Base-by-base conservation (phyloP, 306 rosid species). In the Cucumis melo region DNA sequence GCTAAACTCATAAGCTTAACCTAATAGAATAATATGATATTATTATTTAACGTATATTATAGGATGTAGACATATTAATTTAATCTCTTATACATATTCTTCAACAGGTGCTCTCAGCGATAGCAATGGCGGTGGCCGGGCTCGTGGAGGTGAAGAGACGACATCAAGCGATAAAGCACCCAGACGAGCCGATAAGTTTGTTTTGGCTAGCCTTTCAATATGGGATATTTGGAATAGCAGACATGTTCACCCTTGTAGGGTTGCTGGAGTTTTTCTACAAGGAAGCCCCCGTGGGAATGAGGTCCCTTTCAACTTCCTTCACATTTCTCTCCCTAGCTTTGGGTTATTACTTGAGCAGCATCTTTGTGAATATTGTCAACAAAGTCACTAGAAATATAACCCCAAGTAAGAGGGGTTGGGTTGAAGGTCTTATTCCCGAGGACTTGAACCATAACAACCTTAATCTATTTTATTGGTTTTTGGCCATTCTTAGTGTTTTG, bases 171-270 rank as follows among this genome's bases (percentile, higher is more conserved):
- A 75, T 75, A 12, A 64, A 77, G 29, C 87, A 83, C 78, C 88
- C 89, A 1, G 19, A 46, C 6, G 63, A 81, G 8, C 90, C 83
- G 9, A 84, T 91, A 32, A 89, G 91, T 39, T 79, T 93, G 44
- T 88, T 91, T 21, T 93, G 97, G 97, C 84, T 93, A 11, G 87
- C 97, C 1, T 89, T 89, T 66, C 98, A 89, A 68, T 91, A 87
- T 65, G 91, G 87, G 0, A 88, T 91, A 16, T 93, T 93, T 72
- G 98, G 98, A 19, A 83, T 89, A 48, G 97, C 97, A 13, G 97
- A 93, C 65, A 88, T 93, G 98, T 93, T 93, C 87, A 93, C 98
- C 9, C 84, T 85, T 2, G 91, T 91, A 3, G 98, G 98, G 38
- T 77, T 93, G 6, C 80, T 93, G 10, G 97, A 93, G 19, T 93